phyloP scores from a whole-genome alignment of 345 rosid species.

The Fremontodendron californicum region DNA sequence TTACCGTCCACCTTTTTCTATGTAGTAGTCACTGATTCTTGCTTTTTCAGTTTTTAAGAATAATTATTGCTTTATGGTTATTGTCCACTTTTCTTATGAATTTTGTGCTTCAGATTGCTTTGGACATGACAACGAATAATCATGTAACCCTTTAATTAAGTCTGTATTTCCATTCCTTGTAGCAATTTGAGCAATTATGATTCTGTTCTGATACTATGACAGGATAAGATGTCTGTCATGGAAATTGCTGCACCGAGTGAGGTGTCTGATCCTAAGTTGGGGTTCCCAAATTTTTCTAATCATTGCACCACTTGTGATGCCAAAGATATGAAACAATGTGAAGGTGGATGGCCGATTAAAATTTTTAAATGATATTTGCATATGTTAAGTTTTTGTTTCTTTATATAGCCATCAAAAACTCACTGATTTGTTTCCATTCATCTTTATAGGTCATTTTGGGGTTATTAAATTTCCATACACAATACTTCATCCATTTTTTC shows the following conservation, averaged over 20 bases:
- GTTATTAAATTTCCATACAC: slow-evolving; percentile 48
- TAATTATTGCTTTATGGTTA: neutral
- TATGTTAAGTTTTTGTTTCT: neutral
- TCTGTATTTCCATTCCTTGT: neutral
- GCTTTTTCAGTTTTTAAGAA: neutral
- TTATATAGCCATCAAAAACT: neutral
- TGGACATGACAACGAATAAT: neutral
- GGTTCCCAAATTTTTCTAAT: slow-evolving; percentile 65
- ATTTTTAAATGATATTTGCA: neutral
- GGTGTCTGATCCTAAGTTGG: slow-evolving; percentile 69
- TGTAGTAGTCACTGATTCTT: neutral
- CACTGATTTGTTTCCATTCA: neutral
- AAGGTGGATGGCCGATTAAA: slow-evolving; percentile 47
- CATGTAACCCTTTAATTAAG: neutral
- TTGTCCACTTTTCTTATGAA: neutral
- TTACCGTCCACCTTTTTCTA: neutral
- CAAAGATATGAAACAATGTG: slow-evolving; percentile 52
- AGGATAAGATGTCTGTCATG: slow-evolving; percentile 55
- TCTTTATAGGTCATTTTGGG: slow-evolving; percentile 75
- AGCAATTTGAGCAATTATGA: neutral
- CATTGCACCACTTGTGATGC: slow-evolving; percentile 71
- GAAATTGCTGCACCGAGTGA: slow-evolving; percentile 42
- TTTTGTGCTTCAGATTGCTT: slow-evolving; percentile 6
- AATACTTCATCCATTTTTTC: slow-evolving; percentile 63
- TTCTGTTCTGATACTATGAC: slow-evolving; percentile 20